Conservation (phyloP, 345 rosid species). For the Euphorbia tirucalli region DNA sequence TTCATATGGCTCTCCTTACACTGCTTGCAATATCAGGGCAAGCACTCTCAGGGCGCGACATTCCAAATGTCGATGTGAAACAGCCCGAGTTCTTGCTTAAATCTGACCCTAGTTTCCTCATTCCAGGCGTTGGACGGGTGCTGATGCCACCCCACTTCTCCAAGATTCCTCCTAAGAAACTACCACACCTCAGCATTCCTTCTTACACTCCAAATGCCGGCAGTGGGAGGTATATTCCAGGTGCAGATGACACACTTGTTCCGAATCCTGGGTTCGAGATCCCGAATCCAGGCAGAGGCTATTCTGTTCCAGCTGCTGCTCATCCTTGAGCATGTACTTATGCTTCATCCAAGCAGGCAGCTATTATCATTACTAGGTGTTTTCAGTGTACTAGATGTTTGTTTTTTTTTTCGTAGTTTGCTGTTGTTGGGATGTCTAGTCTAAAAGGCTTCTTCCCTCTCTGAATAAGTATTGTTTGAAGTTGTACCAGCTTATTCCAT, state of each 20-base stretch:
- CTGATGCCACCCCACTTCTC: conserved; percentile 38
- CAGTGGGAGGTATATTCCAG: conserved; percentile 37
- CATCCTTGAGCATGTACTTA: conserved; percentile 36
- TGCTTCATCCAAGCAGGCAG: conserved; percentile 20
- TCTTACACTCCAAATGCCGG: conserved; percentile 37
- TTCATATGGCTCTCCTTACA: conserved; percentile 27
- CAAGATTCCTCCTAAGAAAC: not conserved
- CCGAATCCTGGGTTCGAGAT: conserved; percentile 68
- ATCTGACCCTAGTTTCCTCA: conserved; percentile 39
- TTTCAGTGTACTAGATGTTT: not conserved
- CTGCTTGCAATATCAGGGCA: conserved; percentile 37
- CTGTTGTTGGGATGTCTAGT: not conserved
- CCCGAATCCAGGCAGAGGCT: conserved; percentile 44
- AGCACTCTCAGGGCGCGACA: conserved; percentile 43
- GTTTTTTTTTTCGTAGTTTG: not conserved
- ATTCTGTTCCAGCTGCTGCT: conserved; percentile 27
- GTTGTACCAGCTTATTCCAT: not conserved
- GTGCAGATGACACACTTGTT: conserved; percentile 56
- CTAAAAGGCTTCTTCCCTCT: not conserved
- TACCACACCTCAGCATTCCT: conserved; percentile 27
- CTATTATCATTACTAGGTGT: not conserved
- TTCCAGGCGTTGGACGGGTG: conserved; percentile 67
- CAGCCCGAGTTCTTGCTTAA: conserved; percentile 53
- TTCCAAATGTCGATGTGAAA: conserved; percentile 43
- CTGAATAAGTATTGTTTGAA: not conserved